A percentile compares a stretch with the other conserved stretches of the same genome.
These are phyloP conservation scores for Pythium inflatum DNA, from an alignment of 352 stramenopile species.

Conservation along the genomic window DNA sequence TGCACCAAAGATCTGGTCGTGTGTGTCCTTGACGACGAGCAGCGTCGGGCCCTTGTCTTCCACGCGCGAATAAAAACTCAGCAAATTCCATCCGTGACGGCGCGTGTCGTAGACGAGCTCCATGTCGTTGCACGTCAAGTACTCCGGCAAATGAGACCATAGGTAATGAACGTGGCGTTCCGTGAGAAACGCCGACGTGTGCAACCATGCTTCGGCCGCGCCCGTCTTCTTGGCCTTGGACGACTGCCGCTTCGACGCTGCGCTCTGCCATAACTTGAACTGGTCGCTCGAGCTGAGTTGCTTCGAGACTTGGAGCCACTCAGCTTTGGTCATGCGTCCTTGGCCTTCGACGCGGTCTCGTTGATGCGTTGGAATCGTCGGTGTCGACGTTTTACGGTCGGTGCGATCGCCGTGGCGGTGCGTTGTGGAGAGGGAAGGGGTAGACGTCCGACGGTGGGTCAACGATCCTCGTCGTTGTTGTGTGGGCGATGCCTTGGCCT, in stretches of 20 bases:
- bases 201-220: neutral
- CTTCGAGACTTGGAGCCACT: constrained; percentile 41
- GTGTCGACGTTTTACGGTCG: too few relatives aligned
- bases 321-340: constrained; percentile 15
- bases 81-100: constrained; percentile 67
- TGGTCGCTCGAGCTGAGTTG: constrained; percentile 57
- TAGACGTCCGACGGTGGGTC: too few relatives aligned
- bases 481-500: neutral
- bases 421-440: too few relatives aligned
- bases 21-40: constrained; percentile 66
- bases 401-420: too few relatives aligned
- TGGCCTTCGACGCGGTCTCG: neutral
- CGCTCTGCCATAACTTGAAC: constrained; percentile 57
- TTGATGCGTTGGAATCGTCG: too few relatives aligned
- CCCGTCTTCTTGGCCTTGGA: neutral
- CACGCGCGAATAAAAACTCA: constrained; percentile 67
- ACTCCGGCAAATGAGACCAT: constrained; percentile 59
- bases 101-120: constrained; percentile 68
- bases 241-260: neutral
- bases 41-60: constrained; percentile 70
- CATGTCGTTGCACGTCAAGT: constrained; percentile 73
- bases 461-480: neutral
- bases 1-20: constrained; percentile 73
- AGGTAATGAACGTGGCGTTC: constrained; percentile 73
- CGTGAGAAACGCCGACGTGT: constrained; percentile 60